Percentiles rank a stretch among this genome's conserved stretches.
Conservation (phyloP, 495 filamentous ascomycete species). For the Penicillium odoratum region DNA sequence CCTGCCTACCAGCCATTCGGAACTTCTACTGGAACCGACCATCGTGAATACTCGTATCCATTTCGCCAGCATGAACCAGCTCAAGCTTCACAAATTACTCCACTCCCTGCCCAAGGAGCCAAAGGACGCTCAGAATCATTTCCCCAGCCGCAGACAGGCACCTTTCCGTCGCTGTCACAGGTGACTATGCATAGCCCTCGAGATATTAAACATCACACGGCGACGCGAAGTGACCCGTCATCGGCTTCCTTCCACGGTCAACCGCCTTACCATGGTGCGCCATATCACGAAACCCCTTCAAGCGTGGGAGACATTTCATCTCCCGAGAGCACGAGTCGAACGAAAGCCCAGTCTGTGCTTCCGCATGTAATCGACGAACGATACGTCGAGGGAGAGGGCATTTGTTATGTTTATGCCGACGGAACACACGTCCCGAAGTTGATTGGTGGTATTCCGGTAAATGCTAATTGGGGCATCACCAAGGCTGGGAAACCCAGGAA, state of each 20-base stretch:
- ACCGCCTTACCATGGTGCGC: slow-evolving; percentile 13
- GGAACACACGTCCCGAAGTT: slow-evolving; percentile 78
- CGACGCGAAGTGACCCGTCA: slow-evolving; percentile 27
- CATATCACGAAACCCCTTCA: slow-evolving; percentile 20
- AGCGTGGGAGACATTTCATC: slow-evolving; percentile 22
- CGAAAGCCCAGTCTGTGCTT: slow-evolving; percentile 23
- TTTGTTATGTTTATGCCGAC: slow-evolving; percentile 87
- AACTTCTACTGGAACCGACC: slow-evolving; percentile 20
- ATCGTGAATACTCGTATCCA: slow-evolving; percentile 21
- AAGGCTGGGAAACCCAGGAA: slow-evolving; percentile 92
- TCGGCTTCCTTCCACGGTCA: slow-evolving; percentile 16
- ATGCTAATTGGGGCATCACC: slow-evolving; percentile 89
- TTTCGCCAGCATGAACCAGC: slow-evolving; percentile 26
- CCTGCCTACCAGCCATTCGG: slow-evolving; percentile 31
- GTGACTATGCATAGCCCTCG: slow-evolving; percentile 28
- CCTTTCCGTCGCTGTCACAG: slow-evolving; percentile 38
- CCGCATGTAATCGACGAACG: slow-evolving; percentile 51
- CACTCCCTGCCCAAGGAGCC: slow-evolving; percentile 20
- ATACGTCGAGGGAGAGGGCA: slow-evolving; percentile 69
- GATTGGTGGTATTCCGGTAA: slow-evolving; percentile 83
- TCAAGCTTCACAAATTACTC: slow-evolving; percentile 14
- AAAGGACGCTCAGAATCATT: slow-evolving; percentile 25
- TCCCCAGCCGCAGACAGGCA: slow-evolving; percentile 21
- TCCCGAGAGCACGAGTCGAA: slow-evolving; percentile 21
- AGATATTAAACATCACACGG: slow-evolving; percentile 19